Evolutionary conservation across 768 basidiomycete species (phyloP).

Genomic region (Panellus pusillus): DNA sequence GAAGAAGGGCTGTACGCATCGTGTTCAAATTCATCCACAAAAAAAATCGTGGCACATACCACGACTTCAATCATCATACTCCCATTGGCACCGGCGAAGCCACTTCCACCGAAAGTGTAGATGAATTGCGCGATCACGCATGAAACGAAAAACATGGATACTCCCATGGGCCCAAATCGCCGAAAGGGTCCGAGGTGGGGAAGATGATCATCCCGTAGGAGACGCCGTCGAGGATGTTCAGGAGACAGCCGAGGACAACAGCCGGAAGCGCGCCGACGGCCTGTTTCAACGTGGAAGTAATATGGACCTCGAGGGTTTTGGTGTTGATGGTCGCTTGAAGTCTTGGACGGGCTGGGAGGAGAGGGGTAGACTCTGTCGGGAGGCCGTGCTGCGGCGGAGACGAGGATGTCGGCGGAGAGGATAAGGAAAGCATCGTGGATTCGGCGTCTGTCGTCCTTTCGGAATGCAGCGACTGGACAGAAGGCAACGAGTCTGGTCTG

Average conservation of each 20-base stretch:
- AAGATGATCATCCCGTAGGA: constrained; percentile 98
- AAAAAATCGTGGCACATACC: constrained; percentile 43
- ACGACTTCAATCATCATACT: constrained; percentile 99
- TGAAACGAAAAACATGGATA: constrained; percentile 94
- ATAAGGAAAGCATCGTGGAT: not conserved
- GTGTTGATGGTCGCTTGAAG: not conserved
- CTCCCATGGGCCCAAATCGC: constrained; percentile 80
- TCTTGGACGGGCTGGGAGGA: constrained; percentile 10
- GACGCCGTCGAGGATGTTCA: constrained; percentile 93
- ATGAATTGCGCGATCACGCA: constrained; percentile 76
- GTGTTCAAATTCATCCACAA: not conserved
- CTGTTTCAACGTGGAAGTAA: constrained; percentile 25
- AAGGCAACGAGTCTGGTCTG: not conserved
- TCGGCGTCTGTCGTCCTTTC: constrained; percentile 16
- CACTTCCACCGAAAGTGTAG: constrained; percentile 84
- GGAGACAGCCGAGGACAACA: constrained; percentile 76
- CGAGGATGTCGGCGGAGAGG: constrained; percentile 20
- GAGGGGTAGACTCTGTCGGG: constrained; percentile 23
- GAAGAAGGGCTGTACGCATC: constrained; percentile 75
- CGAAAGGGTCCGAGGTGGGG: constrained; percentile 79
- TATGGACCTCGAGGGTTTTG: constrained; percentile 12
- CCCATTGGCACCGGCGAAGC: constrained; percentile 87
- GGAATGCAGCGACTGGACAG: constrained; percentile 6
- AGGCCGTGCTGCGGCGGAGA: constrained; percentile 16
- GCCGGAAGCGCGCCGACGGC: constrained; percentile 67